Conservation (phyloP, 129 eudicot genomes). For the Flaveria sonorensis region DNA sequence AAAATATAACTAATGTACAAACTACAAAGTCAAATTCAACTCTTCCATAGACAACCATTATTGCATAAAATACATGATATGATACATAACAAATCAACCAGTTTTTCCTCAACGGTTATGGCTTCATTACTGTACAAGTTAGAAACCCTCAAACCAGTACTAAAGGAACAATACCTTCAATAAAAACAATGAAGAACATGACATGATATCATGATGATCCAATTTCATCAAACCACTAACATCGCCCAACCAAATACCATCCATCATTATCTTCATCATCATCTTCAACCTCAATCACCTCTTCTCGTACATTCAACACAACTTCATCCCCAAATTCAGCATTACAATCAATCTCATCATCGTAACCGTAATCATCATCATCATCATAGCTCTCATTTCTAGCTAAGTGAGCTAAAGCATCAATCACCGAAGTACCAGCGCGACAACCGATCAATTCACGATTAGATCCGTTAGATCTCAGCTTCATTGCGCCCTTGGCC, state of each 20-base stretch:
- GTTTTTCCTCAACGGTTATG: background rate
- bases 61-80: conserved; percentile 9
- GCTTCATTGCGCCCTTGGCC: conserved; percentile 56
- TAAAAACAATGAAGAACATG: too few species aligned
- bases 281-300: conserved; percentile 31
- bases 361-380: conserved; percentile 7
- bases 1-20: too few species aligned
- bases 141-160: too few species aligned
- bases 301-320: conserved; percentile 20
- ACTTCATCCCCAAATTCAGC: conserved; percentile 19
- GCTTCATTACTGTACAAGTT: too few species aligned
- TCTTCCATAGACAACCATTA: background rate
- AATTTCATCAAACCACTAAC: background rate
- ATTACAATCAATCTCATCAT: conserved; percentile 21
- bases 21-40: background rate
- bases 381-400: conserved; percentile 9
- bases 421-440: conserved; percentile 41
- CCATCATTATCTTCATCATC: conserved; percentile 40
- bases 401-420: conserved; percentile 42
- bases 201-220: background rate
- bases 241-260: conserved; percentile 59
- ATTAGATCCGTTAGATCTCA: conserved; percentile 22
- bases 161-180: too few species aligned
- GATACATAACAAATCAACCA: background rate
- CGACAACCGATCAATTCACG: background rate